phyloP scores from a whole-genome alignment of 805 yeast genomes.

The Nakazawaea wyomingensis region DNA sequence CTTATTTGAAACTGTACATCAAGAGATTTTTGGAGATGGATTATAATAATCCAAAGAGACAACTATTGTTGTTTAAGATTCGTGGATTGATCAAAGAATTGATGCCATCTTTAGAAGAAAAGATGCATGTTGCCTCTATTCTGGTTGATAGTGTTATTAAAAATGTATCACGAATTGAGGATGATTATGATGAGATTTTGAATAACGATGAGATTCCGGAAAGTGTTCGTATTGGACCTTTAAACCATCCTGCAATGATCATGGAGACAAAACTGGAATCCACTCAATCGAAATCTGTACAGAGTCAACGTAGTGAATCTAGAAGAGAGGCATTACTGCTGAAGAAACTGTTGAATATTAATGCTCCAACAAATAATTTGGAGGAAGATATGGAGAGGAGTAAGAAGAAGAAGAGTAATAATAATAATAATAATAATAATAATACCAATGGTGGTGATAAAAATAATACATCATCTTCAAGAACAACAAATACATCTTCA shows the following conservation, averaged over 20 bases:
- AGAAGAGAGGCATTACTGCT: conserved; percentile 94
- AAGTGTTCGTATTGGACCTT: conserved; percentile 67
- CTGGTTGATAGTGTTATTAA: conserved; percentile 74
- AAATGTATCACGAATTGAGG: conserved; percentile 68
- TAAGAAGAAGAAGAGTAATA: conserved; percentile 3
- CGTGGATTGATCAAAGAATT: conserved; percentile 54
- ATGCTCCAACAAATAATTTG: conserved; percentile 34
- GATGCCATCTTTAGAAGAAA: conserved; percentile 91
- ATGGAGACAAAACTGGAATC: conserved; percentile 43
- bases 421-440: background rate
- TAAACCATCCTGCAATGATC: conserved; percentile 88
- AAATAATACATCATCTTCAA: conserved; percentile 6
- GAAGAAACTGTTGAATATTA: conserved; percentile 34
- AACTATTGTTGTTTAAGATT: conserved; percentile 32
- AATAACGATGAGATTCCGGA: conserved; percentile 79
- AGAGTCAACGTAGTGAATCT: conserved; percentile 74
- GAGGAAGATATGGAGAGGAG: conserved; percentile 6
- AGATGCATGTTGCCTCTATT: conserved; percentile 93
- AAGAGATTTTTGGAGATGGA: conserved; percentile 37
- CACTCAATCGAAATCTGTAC: conserved; percentile 52
- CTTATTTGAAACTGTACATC: conserved; percentile 55
- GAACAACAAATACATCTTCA: conserved; percentile 13
- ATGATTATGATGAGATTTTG: conserved; percentile 71
- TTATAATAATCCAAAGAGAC: conserved; percentile 32
- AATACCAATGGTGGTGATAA: conserved; percentile 14